Evolutionary conservation across 345 rosid species (phyloP), one percentile per base, ranked within the genome.

Genomic region (Pugionium dolabratum): DNA sequence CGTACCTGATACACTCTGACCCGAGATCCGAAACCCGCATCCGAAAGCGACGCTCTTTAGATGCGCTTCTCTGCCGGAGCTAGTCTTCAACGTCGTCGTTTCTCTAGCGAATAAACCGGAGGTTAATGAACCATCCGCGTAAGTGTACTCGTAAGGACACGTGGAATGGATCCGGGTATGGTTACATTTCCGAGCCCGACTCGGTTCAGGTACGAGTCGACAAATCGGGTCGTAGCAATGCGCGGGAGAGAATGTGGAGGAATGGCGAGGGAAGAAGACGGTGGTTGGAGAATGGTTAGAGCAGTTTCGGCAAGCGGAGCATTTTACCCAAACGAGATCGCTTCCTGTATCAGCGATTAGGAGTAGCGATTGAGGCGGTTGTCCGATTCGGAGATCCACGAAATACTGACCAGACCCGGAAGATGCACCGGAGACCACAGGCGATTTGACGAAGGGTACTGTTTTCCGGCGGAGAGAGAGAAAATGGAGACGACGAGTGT

Each of bases 341-440:
- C 96, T 89, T 49, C 96, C 91, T 4, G 96, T 92, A 41, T 92
- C 95, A 2, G 85, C 92, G 33, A 89, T 87, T 49, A 92, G 73
- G 71, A 80, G 85, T 6, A 87, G 75, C 18, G 79, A 64, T 42
- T 92, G 98, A 4, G 96, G 92, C 1, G 96, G 98, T 18, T 90
- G 76, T 4, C 98, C 96, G 6, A 91, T 67, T 37, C 81, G 86
- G 63, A 91, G 79, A 65, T 83, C 64, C 59, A 86, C 86, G 51
- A 91, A 83, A 81, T 91, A 91, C 77, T 91, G 96, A 4, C 98
- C 96, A 57, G 95, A 72, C 42, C 96, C 98, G 68, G 82, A 70
- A 59, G 85, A 61, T 4, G 95, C 92, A 4, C 90, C 96, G 70
- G 98, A 91, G 52, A 77, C 54, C 0, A 89, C 71, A 0, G 98